These are phyloP conservation scores for Ilex asprella DNA, from an alignment of 257 asterid genomes.

Conservation along the genomic window DNA sequence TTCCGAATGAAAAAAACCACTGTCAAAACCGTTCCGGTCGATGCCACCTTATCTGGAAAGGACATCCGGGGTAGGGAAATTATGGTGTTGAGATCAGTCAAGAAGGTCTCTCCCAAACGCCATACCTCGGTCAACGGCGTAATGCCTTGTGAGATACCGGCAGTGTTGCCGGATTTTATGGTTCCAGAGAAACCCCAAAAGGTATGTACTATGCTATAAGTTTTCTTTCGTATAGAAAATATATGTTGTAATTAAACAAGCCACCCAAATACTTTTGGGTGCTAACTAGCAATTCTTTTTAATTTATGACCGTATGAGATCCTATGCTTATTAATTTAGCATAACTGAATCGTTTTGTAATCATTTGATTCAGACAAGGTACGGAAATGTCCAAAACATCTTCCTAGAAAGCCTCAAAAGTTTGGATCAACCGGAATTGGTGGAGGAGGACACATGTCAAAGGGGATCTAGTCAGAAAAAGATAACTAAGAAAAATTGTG, in stretches of 20 bases:
- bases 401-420: constrained; percentile 16
- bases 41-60: not conserved
- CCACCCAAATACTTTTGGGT: not conserved
- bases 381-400: constrained; percentile 6
- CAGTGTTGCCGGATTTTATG: not conserved
- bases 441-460: constrained; percentile 1
- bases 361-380: constrained; percentile 10
- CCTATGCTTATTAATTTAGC: too few species aligned
- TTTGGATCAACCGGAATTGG: constrained; percentile 1
- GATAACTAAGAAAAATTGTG: not conserved
- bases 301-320: too few species aligned
- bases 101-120: not conserved
- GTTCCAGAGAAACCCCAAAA: not conserved
- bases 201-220: not conserved
- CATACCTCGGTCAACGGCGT: not conserved
- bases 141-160: too few species aligned
- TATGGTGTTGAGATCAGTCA: not conserved
- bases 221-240: not conserved
- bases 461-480: constrained; percentile 3
- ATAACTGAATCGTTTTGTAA: not conserved
- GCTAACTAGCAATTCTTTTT: too few species aligned
- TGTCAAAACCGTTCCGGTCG: not conserved
- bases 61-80: not conserved
- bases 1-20: not conserved
- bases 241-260: too few species aligned